Percentiles rank a stretch among this genome's conserved stretches.
Evolutionary conservation across 768 basidiomycete species (phyloP).

Genomic region (Leccinum subtestaceum): DNA sequence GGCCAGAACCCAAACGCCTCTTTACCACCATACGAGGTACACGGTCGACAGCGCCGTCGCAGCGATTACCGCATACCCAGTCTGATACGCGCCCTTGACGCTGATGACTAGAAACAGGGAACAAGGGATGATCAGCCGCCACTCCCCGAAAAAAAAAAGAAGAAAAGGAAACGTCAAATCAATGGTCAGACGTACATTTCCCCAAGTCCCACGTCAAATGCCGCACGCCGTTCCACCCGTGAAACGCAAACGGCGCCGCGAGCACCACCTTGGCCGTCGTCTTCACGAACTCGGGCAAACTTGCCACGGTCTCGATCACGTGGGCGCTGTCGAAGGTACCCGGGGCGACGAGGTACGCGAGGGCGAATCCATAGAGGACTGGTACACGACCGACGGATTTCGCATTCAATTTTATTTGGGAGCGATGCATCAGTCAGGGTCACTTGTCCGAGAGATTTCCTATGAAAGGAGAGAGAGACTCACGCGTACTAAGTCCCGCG

Average conservation of each 20-base stretch:
- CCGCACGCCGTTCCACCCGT: slow-evolving; percentile 84
- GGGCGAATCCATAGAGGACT: slow-evolving; percentile 88
- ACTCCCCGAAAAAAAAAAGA: not conserved
- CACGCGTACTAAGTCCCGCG: slow-evolving; percentile 60
- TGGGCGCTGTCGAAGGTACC: slow-evolving; percentile 75
- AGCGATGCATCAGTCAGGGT: not conserved
- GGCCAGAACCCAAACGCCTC: slow-evolving; percentile 30
- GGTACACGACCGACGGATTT: not conserved
- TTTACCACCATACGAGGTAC: slow-evolving; percentile 44
- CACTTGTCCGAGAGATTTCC: not conserved
- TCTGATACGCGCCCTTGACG: slow-evolving; percentile 74
- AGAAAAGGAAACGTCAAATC: not conserved
- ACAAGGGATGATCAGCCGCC: not conserved
- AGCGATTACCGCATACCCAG: slow-evolving; percentile 83
- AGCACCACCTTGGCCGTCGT: slow-evolving; percentile 72
- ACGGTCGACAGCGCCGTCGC: slow-evolving; percentile 74
- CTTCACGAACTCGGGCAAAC: slow-evolving; percentile 76
- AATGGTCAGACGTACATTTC: slow-evolving; percentile 61
- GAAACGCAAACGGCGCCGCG: slow-evolving; percentile 88
- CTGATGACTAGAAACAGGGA: slow-evolving; percentile 56
- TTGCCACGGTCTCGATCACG: slow-evolving; percentile 67
- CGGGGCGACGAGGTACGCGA: slow-evolving; percentile 84
- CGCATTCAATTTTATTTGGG: not conserved
- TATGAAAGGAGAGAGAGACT: not conserved
- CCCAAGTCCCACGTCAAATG: slow-evolving; percentile 90